These are phyloP conservation scores for Rhexocercosporidium sp. DNA, from an alignment of 2,329 filamentous ascomycete genomes.

Conservation along the genomic window DNA sequence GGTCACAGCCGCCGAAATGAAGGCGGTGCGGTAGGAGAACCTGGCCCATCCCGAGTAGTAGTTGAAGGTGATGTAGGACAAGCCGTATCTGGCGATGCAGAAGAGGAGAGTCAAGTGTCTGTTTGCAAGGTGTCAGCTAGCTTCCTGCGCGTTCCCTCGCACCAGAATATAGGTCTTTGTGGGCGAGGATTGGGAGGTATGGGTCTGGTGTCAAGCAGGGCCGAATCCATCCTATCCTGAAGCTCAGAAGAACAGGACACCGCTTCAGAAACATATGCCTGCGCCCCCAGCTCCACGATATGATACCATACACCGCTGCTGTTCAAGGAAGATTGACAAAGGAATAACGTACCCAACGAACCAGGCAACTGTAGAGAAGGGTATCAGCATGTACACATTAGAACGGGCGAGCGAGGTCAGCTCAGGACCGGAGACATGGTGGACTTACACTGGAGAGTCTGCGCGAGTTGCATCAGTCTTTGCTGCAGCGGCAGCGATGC, in stretches of 20 bases:
- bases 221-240: constrained; percentile 9
- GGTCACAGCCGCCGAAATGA: constrained; percentile 85
- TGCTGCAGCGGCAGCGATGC: constrained; percentile 41
- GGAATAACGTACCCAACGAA: constrained; percentile 73
- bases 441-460: constrained; percentile 88
- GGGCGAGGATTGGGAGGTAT: background rate
- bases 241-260: constrained; percentile 23
- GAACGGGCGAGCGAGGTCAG: background rate
- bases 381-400: constrained; percentile 34
- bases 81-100: constrained; percentile 78
- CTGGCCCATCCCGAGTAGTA: constrained; percentile 77
- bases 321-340: background rate
- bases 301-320: background rate
- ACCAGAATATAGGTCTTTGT: constrained; percentile 17
- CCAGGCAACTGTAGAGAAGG: constrained; percentile 67
- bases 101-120: constrained; percentile 89
- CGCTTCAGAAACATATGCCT: constrained; percentile 14
- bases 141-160: constrained; percentile 9
- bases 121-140: constrained; percentile 34
- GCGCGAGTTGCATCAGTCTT: constrained; percentile 77
- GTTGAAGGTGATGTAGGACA: constrained; percentile 91
- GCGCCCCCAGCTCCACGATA: constrained; percentile 14
- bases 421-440: constrained; percentile 15
- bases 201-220: constrained; percentile 27
- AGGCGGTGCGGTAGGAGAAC: constrained; percentile 88